Evolutionary conservation across 1,284 basidiomycete genomes (phyloP).

Genomic region (Ustilago cynodontis): DNA sequence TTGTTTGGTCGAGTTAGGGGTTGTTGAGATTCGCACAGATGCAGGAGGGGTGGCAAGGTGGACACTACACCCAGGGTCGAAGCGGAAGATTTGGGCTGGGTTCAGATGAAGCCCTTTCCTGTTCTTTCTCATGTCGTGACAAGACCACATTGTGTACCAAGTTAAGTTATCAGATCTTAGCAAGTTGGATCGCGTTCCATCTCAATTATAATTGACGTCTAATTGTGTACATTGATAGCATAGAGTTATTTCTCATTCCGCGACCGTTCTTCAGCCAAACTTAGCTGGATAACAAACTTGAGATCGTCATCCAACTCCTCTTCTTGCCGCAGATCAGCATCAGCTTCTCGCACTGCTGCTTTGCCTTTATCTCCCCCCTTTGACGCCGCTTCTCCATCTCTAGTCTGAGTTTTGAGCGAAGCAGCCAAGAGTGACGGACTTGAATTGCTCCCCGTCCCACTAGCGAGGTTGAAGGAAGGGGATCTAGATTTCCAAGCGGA

Average conservation of each 20-base stretch:
- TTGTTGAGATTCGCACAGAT: conserved; percentile 5
- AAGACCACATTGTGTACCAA: background rate
- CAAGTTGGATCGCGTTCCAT: background rate
- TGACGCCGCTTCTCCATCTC: conserved; percentile 1
- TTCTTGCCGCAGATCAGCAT: background rate
- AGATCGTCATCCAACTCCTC: conserved; percentile 56
- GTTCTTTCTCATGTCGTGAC: background rate
- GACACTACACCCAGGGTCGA: conserved; percentile 16
- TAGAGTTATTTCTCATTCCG: too few species aligned
- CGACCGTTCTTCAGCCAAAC: conserved; percentile 59
- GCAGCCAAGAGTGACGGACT: conserved; percentile 19
- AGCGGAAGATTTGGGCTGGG: conserved; percentile 18
- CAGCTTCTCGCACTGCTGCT: background rate
- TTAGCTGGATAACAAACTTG: conserved; percentile 60
- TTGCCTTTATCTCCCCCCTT: background rate
- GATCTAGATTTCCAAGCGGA: conserved; percentile 6
- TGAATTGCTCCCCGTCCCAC: background rate
- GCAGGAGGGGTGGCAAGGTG: background rate
- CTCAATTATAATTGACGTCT: background rate
- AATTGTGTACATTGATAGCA: background rate
- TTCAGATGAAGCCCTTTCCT: conserved; percentile 8
- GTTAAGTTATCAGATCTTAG: too few species aligned
- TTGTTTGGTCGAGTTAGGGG: background rate
- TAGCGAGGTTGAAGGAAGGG: background rate
- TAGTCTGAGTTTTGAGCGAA: conserved; percentile 12